Conservation (phyloP, 805 yeast species). For the Myxozyma geophila region DNA sequence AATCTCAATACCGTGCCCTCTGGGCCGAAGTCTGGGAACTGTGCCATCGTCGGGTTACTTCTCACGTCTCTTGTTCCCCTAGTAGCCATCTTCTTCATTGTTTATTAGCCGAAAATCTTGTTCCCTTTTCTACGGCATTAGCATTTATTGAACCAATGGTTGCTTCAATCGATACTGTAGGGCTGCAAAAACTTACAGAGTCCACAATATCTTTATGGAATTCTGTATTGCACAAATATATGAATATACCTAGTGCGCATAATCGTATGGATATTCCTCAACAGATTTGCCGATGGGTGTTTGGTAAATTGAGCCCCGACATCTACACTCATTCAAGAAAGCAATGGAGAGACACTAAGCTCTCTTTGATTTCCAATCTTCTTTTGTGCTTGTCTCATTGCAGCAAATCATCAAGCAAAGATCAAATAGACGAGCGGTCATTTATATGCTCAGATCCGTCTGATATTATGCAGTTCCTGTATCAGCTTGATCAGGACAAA, state of each 20-base stretch:
- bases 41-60: constrained; percentile 17
- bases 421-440: background rate
- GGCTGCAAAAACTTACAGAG: constrained; percentile 13
- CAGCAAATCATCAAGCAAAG: background rate
- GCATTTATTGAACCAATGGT: constrained; percentile 4
- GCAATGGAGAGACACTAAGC: background rate
- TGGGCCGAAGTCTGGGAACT: constrained; percentile 23
- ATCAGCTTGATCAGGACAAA: constrained; percentile 1
- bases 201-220: constrained; percentile 10
- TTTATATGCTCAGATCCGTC: background rate
- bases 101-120: background rate
- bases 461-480: background rate
- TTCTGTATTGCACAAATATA: background rate
- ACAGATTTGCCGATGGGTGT: constrained; percentile 3
- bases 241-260: background rate
- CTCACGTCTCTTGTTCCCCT: constrained; percentile 16
- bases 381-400: background rate
- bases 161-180: constrained; percentile 17
- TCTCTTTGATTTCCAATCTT: background rate
- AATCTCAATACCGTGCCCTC: background rate
- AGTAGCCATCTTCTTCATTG: constrained; percentile 21
- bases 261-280: background rate
- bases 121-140: constrained; percentile 4
- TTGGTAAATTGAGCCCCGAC: background rate
- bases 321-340: background rate